These are phyloP conservation scores for Claviceps africana DNA, from an alignment of 2,329 filamentous ascomycete species.

Conservation along the genomic window DNA sequence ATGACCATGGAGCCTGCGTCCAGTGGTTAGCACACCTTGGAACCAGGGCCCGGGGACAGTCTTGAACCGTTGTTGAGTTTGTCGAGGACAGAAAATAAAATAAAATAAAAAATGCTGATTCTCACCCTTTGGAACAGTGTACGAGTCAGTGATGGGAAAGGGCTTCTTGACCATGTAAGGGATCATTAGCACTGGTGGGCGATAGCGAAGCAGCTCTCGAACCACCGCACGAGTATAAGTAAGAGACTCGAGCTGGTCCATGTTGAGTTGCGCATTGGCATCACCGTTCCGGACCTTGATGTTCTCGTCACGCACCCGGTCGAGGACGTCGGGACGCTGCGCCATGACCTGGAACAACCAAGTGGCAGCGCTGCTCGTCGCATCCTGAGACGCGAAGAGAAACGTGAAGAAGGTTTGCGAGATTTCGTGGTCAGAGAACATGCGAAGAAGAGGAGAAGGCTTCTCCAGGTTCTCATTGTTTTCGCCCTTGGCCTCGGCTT, in stretches of 20 bases:
- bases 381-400: conserved; percentile 93
- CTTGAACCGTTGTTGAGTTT: not conserved
- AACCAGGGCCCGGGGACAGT: not conserved
- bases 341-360: conserved; percentile 94
- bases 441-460: conserved; percentile 67
- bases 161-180: conserved; percentile 90
- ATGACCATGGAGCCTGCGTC: conserved; percentile 72
- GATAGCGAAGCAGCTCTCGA: conserved; percentile 81
- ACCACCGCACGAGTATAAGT: conserved; percentile 85
- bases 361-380: conserved; percentile 81
- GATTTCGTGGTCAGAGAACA: conserved; percentile 85
- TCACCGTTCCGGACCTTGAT: conserved; percentile 62
- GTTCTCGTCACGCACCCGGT: conserved; percentile 87
- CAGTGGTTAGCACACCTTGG: not conserved
- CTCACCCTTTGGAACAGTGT: conserved; percentile 80
- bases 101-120: not conserved
- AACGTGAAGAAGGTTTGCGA: conserved; percentile 90
- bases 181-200: conserved; percentile 93
- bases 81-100: no score
- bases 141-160: conserved; percentile 76
- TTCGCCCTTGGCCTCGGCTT: conserved; percentile 61
- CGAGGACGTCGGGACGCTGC: conserved; percentile 82
- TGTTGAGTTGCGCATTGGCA: conserved; percentile 51
- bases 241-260: conserved; percentile 82
- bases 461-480: conserved; percentile 59